Base-by-base conservation (phyloP, 1,284 basidiomycete genomes). In the Ceratobasidium sp. region DNA sequence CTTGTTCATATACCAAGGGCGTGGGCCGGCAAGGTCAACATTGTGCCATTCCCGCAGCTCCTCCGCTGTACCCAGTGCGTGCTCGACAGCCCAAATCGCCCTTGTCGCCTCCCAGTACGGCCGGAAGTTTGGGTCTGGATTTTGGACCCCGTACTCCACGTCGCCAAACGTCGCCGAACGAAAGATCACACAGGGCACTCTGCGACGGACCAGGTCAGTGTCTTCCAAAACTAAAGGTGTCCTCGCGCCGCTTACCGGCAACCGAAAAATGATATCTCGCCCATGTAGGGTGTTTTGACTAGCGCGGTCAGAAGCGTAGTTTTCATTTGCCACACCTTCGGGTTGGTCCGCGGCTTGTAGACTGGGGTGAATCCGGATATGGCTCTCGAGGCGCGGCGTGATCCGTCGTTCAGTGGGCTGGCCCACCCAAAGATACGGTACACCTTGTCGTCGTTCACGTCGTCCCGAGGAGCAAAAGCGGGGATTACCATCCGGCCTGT, bases 251-350 rank as follows among this genome's bases (percentile, higher is more conserved):
- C 59, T 62, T n/a, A 62, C 59, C 6, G 33, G 33, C 59, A 62
- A n/a, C 59, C 59, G 18, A 38, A 38, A n/a, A 62, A 62, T 18
- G 33, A 20, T 18, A 62, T 20, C 33, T 14, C 6, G 3, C 59
- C 59, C 16, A n/a, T 12, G 33, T 33, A 18, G 7, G 59, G 59
- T 6, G 33, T 41, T 3, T 62, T 38, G 33, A 62, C 33, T 4
- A 12, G 33, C 5, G 33, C 59, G 4, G 6, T 10, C 35, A 62
- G 16, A 8, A 62, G 35, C 14, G 16, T n/a, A 2, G 48, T 52
- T 12, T 50, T 14, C 48, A 68, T 46, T 30, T 68, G 66, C 66
- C 66, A 68, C 18, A 68, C 10, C 23, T 68, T 48, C 30, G 46
- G 66, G 27, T 68, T 46, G 30, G 27, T 16, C 3, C 7, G 18